Conservation (phyloP, 2,329 filamentous ascomycete species). For the Sarocladium oryzae region DNA sequence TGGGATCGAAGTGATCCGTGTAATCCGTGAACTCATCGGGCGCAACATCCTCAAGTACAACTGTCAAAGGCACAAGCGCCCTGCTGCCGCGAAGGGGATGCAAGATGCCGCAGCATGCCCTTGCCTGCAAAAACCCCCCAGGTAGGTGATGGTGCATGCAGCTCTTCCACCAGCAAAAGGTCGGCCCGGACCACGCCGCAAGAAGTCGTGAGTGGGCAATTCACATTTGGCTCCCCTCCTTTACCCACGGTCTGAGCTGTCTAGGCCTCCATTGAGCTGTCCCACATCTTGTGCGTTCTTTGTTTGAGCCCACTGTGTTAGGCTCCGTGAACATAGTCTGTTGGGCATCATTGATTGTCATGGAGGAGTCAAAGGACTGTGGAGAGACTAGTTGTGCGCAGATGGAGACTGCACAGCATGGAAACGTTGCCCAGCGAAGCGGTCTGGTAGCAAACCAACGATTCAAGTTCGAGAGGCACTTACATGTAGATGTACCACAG, state of each 20-base stretch:
- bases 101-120: slow-evolving; percentile 4
- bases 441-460: neutral
- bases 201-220: neutral
- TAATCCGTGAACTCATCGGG: neutral
- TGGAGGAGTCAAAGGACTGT: neutral
- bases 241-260: neutral
- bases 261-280: neutral
- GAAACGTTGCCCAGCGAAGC: neutral
- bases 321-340: neutral
- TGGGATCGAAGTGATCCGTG: no score
- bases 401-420: neutral
- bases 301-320: neutral
- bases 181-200: neutral
- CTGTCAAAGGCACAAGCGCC: neutral
- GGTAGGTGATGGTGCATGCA: neutral
- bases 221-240: neutral
- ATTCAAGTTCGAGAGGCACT: no score
- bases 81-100: neutral
- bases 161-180: neutral
- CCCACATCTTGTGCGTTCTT: neutral
- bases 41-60: no score
- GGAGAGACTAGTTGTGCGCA: neutral
- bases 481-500: neutral
- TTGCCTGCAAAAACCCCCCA: neutral
- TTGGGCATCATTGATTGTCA: slow-evolving; percentile 4